Base-by-base conservation (phyloP, 129 eudicot genomes). In the Erigeron canadensis region DNA sequence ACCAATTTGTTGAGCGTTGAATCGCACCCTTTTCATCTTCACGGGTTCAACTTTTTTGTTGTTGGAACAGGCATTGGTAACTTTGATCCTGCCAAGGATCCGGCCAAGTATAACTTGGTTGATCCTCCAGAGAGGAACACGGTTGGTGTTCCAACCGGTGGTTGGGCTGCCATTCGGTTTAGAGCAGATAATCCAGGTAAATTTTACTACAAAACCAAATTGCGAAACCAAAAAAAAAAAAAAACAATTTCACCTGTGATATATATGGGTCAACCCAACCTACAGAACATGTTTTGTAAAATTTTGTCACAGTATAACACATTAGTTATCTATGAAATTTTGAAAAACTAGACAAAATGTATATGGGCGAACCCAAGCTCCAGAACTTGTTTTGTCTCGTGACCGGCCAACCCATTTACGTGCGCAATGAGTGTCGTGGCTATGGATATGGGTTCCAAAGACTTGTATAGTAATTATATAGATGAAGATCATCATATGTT, bases 51-150 rank as follows among this genome's bases (percentile, higher is more conserved):
- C 42, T 83, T 86, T 81, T 86, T 86, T 43, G 85, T 86, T 2
- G 80, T 86, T 28, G 91, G 91, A 0, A 85, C 83, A 80, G 91
- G 91, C 6, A 83, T 83, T 17, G 91, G 91, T 2, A 83, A 82
- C 47, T 86, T 54, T 28, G 69, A 82, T 67, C 77, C 80, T 4
- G 67, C 10, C 16, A 73, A 67, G 21, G 89, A 76, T n/a, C 69
- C 63, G 5, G 16, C 11, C 6, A 76, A 58, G 2, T 78, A 71
- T n/a, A 78, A 78, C 45, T 83, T 86, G 67, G 73, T 83, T 0
- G 87, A 86, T 53, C 91, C 91, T 13, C 46, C 83, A 22, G 84
- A 83, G 58, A 74, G 91, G 19, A 86, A 86, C 75, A 86, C 91
- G 1, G 80, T 86, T 37, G 87, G 87, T 16, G 91, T 86, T 34